Conservation (phyloP, 495 filamentous ascomycete species). For the Podospora conica region DNA sequence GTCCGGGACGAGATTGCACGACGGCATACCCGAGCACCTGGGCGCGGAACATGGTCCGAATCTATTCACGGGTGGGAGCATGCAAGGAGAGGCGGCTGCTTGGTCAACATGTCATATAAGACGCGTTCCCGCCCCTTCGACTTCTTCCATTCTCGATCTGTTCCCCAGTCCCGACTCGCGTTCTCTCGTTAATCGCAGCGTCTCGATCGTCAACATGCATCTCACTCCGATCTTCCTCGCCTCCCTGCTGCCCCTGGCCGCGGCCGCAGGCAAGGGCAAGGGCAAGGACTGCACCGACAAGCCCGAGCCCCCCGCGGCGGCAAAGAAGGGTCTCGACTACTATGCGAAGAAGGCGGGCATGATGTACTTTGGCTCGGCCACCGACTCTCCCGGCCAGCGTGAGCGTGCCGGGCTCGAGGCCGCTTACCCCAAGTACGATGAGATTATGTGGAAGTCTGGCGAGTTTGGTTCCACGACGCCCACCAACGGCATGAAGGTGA, state of each 20-base stretch:
- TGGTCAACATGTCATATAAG: neutral
- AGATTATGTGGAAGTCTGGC: conserved; percentile 33
- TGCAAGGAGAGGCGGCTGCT: neutral
- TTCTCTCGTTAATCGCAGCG: neutral
- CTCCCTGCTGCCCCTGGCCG: neutral
- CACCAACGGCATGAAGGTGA: conserved; percentile 43
- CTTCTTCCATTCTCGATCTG: neutral
- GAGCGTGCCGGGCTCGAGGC: conserved; percentile 28
- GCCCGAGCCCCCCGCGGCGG: neutral
- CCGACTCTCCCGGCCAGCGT: conserved; percentile 37
- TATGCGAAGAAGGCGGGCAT: conserved; percentile 36
- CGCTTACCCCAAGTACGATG: conserved; percentile 25
- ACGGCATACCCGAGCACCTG: neutral
- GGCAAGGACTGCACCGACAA: neutral
- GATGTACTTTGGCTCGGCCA: conserved; percentile 46
- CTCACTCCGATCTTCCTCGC: neutral
- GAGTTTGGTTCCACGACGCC: conserved; percentile 50
- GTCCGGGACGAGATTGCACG: neutral
- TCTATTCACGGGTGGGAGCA: neutral
- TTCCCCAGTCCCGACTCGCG: neutral
- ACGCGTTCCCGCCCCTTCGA: neutral
- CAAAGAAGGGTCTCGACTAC: conserved; percentile 22
- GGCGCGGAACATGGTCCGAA: neutral
- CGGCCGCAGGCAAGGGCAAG: neutral
- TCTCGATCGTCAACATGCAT: conserved; percentile 5